Base-by-base conservation (phyloP, 202 grass and related monocot species). In the Panicum virgatum region DNA sequence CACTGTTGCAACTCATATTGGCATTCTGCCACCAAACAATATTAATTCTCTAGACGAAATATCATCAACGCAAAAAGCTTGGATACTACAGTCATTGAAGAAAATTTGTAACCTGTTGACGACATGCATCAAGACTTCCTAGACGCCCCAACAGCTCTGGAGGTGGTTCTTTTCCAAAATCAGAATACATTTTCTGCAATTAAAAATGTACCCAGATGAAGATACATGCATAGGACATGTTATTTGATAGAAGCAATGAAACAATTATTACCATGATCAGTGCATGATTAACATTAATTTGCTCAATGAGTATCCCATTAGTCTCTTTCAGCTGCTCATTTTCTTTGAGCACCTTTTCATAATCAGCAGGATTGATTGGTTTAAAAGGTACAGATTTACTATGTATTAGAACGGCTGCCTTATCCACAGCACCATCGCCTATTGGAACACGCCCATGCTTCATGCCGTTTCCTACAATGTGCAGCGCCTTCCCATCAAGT, bases 381-480 rank as follows among this genome's bases (percentile, higher is more conserved):
- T 9, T 36, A 9, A 32, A 9, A n/a, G n/a, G 13, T 8, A 3
- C 43, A 15, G 22, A 69, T 7, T 69, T 69, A 6, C 22, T 23
- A 69, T 45, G 22, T 44, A 23, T 12, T 26, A 69, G 42, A 42
- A 69, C 40, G 7, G 0, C 0, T 9, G 6, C 40, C 66, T 69
- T 69, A 25, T 69, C 22, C 12, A 69, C 22, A 46, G 22, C 40
- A 15, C 66, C 66, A 22, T 73, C 26, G 16, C 44, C 69, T 37
- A 73, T 52, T n/a, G 69, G 66, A 15, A 69, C 66, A 69, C n/a
- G 40, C n/a, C 66, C 66, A 44, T 69, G 66, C 12, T 12, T 2
- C 66, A 69, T 26, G n/a, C 66, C 66, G 15, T 6, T 6, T 15
- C 66, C 66, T 45, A 69, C 23, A 25, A 23, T 15, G 66, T 69